Percentiles rank a stretch among this genome's conserved stretches.
Evolutionary conservation across 2,329 filamentous ascomycete species (phyloP).

Genomic region (Hypoxylon sp.): DNA sequence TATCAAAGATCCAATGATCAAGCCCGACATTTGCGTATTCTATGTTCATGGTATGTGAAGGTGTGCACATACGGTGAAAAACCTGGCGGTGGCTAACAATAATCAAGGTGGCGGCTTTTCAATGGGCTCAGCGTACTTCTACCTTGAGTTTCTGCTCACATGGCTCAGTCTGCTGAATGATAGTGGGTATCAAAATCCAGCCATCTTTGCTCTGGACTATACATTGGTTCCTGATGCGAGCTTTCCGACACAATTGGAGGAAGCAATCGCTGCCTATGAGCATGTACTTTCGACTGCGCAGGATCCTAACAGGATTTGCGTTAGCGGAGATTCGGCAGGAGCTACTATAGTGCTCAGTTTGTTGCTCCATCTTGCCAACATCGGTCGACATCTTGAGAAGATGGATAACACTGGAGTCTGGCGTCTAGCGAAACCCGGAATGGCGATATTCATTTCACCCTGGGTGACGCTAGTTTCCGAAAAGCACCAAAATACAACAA

Average conservation of each 20-base stretch:
- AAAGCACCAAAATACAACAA: constrained; percentile 76
- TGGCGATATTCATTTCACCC: constrained; percentile 83
- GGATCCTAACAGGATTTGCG: constrained; percentile 74
- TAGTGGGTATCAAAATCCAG: constrained; percentile 79
- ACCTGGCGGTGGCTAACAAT: constrained; percentile 42
- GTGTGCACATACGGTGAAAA: constrained; percentile 44
- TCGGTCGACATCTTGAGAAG: constrained; percentile 53
- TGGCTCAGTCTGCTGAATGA: constrained; percentile 77
- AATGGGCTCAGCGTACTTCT: constrained; percentile 87
- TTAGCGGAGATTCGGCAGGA: constrained; percentile 86
- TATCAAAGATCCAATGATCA: constrained; percentile 69
- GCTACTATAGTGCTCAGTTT: constrained; percentile 81
- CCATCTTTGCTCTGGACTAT: constrained; percentile 85
- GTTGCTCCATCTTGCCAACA: constrained; percentile 74
- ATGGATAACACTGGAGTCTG: constrained; percentile 55
- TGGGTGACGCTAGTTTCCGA: constrained; percentile 82
- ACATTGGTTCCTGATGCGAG: constrained; percentile 81
- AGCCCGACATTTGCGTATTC: constrained; percentile 84
- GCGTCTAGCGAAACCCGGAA: constrained; percentile 57
- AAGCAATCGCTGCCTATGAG: constrained; percentile 79
- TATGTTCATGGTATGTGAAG: constrained; percentile 83
- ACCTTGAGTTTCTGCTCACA: constrained; percentile 84
- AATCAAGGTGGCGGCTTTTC: constrained; percentile 80
- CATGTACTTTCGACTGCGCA: constrained; percentile 73
- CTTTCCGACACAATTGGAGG: constrained; percentile 80